Percentiles rank a stretch among this genome's conserved stretches.
phyloP scores from a whole-genome alignment of 2,329 filamentous ascomycete species.

The Xylaria sp. region DNA sequence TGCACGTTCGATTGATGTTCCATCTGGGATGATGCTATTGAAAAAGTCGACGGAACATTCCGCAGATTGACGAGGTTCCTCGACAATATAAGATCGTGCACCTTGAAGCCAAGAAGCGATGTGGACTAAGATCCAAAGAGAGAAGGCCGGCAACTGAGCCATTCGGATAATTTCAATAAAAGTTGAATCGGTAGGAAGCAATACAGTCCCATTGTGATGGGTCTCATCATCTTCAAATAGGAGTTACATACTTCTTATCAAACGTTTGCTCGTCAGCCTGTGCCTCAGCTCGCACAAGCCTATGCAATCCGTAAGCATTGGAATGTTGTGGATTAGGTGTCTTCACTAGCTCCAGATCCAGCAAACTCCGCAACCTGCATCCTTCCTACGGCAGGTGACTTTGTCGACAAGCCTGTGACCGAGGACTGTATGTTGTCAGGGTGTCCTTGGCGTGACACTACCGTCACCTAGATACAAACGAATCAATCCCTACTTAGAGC shows the following conservation, averaged over 20 bases:
- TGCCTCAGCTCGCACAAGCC: not conserved
- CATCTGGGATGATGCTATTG: slow-evolving; percentile 21
- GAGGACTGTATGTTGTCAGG: too few species aligned
- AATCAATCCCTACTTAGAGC: not conserved
- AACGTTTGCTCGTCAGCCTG: not conserved
- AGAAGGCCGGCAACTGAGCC: slow-evolving; percentile 5
- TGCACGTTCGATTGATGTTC: slow-evolving; percentile 23
- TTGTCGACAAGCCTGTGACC: too few species aligned
- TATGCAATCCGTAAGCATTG: too few species aligned
- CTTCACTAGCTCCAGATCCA: too few species aligned
- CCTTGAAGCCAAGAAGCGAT: slow-evolving; percentile 8
- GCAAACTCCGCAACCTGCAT: too few species aligned
- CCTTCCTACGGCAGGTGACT: too few species aligned
- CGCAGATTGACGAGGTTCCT: slow-evolving; percentile 20
- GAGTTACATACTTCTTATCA: not conserved
- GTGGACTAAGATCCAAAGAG: slow-evolving; percentile 17
- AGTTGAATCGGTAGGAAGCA: not conserved
- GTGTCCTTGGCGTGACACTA: too few species aligned
- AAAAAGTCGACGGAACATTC: slow-evolving; percentile 29
- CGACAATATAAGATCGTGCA: slow-evolving; percentile 1
- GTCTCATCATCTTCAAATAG: not conserved
- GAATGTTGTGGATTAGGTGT: too few species aligned
- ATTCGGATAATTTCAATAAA: slow-evolving; percentile 25
- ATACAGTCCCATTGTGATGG: not conserved
- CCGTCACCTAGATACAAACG: not conserved